Conservation (phyloP, 108 stramenopile species). For the Asterionellopsis glacialis region DNA sequence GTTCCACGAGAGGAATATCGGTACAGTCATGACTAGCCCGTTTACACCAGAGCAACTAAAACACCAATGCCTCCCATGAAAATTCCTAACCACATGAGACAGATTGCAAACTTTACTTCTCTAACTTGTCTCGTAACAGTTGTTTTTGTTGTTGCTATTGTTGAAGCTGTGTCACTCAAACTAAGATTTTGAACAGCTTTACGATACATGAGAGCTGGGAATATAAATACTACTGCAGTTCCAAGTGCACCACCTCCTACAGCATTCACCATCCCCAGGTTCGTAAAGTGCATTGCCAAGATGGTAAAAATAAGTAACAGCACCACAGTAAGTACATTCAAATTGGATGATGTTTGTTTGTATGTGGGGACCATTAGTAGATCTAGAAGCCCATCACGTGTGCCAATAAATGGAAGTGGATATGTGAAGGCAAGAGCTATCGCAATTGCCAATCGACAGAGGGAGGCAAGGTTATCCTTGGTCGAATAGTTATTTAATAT, state of each 20-base stretch:
- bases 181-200: slow-evolving; percentile 51
- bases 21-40: neutral
- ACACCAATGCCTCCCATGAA: slow-evolving; percentile 72
- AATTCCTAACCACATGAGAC: slow-evolving; percentile 57
- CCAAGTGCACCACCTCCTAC: slow-evolving; percentile 84
- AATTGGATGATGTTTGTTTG: slow-evolving; percentile 42
- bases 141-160: neutral
- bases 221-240: slow-evolving; percentile 82
- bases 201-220: slow-evolving; percentile 78
- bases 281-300: slow-evolving; percentile 32
- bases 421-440: slow-evolving; percentile 69
- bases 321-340: slow-evolving; percentile 50
- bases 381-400: slow-evolving; percentile 75
- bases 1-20: too few relatives aligned
- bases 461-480: slow-evolving; percentile 61
- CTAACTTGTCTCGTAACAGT: neutral
- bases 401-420: slow-evolving; percentile 86
- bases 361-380: slow-evolving; percentile 49
- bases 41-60: neutral
- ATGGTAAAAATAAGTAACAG: slow-evolving; percentile 24
- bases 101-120: slow-evolving; percentile 62
- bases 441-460: slow-evolving; percentile 69
- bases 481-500: slow-evolving; percentile 84
- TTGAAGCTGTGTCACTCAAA: slow-evolving; percentile 31
- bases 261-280: slow-evolving; percentile 57